These are phyloP conservation scores for Kluyveromyces dobzhanskii DNA, from an alignment of 805 yeast genomes.

Conservation along the genomic window DNA sequence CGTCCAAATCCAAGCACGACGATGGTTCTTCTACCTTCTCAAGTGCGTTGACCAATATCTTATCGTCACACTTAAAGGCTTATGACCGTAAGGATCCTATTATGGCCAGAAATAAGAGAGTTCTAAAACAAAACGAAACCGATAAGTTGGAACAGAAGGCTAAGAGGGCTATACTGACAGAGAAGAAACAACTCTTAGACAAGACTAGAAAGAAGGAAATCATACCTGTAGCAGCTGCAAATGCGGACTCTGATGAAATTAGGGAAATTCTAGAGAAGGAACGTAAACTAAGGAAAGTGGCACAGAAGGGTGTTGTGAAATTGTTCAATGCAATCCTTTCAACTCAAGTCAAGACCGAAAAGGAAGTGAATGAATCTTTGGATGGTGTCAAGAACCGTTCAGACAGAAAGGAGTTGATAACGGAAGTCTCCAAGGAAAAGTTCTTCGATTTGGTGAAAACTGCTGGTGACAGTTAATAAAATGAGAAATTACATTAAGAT, in stretches of 20 bases:
- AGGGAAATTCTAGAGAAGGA: constrained; percentile 59
- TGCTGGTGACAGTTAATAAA: constrained; percentile 42
- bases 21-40: constrained; percentile 78
- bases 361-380: constrained; percentile 42
- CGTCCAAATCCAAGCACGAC: constrained; percentile 47
- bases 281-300: constrained; percentile 62
- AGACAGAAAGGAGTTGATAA: constrained; percentile 46
- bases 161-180: constrained; percentile 55
- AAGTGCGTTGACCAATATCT: constrained; percentile 71
- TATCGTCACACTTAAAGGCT: constrained; percentile 80
- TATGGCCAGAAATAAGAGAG: constrained; percentile 70
- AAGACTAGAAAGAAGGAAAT: constrained; percentile 60
- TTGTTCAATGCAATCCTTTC: constrained; percentile 76
- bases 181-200: constrained; percentile 60
- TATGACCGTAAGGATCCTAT: constrained; percentile 87
- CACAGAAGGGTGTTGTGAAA: constrained; percentile 81
- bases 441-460: constrained; percentile 82
- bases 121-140: constrained; percentile 63
- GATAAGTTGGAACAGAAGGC: constrained; percentile 83
- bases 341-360: constrained; percentile 58
- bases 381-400: constrained; percentile 35
- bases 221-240: constrained; percentile 54
- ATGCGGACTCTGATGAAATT: constrained; percentile 34
- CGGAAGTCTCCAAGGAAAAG: constrained; percentile 80
- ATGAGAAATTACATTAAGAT: background rate